A percentile compares a stretch with the other conserved stretches of the same genome.
Conservation (phyloP, 345 rosid genomes). For the Arabis alpina region DNA sequence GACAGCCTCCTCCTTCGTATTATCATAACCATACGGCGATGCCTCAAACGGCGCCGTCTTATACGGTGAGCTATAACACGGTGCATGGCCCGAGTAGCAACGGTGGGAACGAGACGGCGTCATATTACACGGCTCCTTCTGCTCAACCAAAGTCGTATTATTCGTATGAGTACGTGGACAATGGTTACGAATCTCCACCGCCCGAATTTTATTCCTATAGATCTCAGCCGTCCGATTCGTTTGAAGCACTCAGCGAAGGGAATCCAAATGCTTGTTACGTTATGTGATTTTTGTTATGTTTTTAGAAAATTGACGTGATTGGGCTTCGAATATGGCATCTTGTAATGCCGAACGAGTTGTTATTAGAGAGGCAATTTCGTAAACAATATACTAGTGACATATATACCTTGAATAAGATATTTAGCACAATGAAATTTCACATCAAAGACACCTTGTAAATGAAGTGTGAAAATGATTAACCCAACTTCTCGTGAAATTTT, state of each 20-base stretch:
- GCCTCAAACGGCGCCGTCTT: slow-evolving; percentile 47
- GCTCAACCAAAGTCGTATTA: slow-evolving; percentile 41
- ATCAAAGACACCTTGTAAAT: background rate
- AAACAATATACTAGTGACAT: background rate
- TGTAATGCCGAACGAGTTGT: slow-evolving; percentile 16
- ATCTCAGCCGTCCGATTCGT: slow-evolving; percentile 62
- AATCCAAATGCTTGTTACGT: slow-evolving; percentile 88
- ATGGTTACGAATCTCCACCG: slow-evolving; percentile 49
- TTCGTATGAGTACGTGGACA: slow-evolving; percentile 51
- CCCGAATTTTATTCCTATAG: slow-evolving; percentile 44
- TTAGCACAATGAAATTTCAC: background rate
- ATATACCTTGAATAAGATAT: background rate
- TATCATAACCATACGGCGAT: slow-evolving; percentile 36
- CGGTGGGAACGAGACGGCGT: slow-evolving; percentile 33
- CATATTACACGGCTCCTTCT: slow-evolving; percentile 49
- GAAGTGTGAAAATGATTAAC: background rate
- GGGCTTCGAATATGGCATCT: background rate
- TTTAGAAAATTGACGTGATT: slow-evolving; percentile 23
- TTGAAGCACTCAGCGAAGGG: slow-evolving; percentile 84
- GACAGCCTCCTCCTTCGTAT: slow-evolving; percentile 43
- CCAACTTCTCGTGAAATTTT: no score
- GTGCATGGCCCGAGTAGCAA: slow-evolving; percentile 40
- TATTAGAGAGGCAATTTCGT: slow-evolving; percentile 13
- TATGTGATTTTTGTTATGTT: slow-evolving; percentile 51
- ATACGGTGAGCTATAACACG: slow-evolving; percentile 60